phyloP scores from a whole-genome alignment of 148 eudicot genomes.

The Rhododendron mucronatum region DNA sequence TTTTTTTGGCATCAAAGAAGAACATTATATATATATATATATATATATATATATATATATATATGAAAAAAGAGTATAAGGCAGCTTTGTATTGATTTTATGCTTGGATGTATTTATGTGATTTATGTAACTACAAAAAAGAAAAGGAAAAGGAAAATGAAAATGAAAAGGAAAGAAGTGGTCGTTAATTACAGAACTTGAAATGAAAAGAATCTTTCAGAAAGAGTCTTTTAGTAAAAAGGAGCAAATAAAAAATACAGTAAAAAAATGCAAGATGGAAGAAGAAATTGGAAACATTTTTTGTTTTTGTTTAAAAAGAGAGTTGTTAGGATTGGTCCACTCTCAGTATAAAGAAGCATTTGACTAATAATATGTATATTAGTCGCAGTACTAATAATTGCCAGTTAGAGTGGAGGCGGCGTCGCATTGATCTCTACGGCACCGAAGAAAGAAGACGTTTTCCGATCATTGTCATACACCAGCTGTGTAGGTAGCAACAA shows the following conservation, averaged over 20 bases:
- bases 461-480: slow-evolving; percentile 5
- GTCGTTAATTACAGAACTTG: neutral
- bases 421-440: neutral
- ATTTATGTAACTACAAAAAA: neutral
- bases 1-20: too few species aligned
- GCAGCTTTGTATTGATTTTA: too few species aligned
- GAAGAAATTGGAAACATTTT: neutral
- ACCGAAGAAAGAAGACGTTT: neutral
- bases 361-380: too few species aligned
- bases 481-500: neutral
- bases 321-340: neutral
- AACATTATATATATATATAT: too few species aligned
- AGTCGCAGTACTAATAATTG: too few species aligned
- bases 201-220: neutral
- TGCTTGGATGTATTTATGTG: neutral
- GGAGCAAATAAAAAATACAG: too few species aligned
- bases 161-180: neutral
- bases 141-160: too few species aligned
- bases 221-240: neutral
- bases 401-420: too few species aligned
- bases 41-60: too few species aligned
- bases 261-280: neutral
- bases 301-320: too few species aligned
- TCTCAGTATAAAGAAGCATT: too few species aligned
- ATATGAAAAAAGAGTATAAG: too few species aligned